Conservation (phyloP, 805 yeast genomes). For the Saturnispora gosingensis region DNA sequence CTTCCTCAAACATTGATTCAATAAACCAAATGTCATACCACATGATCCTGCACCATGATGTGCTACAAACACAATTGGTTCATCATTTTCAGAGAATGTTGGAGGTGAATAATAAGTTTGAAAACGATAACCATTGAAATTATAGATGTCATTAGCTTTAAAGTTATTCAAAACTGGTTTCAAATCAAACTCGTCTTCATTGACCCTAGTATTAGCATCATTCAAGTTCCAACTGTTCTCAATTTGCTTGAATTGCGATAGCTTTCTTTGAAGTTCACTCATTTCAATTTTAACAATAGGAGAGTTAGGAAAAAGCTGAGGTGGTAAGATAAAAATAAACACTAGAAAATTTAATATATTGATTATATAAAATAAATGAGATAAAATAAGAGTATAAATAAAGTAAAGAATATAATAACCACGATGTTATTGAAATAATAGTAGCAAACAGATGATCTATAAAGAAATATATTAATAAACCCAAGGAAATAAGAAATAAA, state of each 20-base stretch:
- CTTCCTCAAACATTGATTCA: conserved; percentile 37
- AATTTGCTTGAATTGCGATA: not conserved
- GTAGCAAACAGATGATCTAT: not conserved
- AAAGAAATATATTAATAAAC: not conserved
- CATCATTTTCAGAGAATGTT: not conserved
- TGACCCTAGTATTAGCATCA: not conserved
- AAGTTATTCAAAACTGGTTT: conserved; percentile 16
- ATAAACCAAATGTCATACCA: conserved; percentile 61
- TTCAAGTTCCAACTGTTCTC: conserved; percentile 1
- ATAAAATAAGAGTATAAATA: not conserved
- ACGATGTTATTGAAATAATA: not conserved
- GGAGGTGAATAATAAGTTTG: conserved; percentile 57
- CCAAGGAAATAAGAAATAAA: not conserved
- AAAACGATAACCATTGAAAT: conserved; percentile 26
- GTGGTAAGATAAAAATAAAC: not conserved
- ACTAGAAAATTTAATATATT: not conserved
- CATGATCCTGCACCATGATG: conserved; percentile 97
- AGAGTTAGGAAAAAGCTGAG: not conserved
- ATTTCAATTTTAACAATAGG: not conserved
- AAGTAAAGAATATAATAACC: not conserved
- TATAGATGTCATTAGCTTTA: conserved; percentile 23
- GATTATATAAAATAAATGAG: not conserved
- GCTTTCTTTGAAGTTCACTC: not conserved
- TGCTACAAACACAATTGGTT: conserved; percentile 53
- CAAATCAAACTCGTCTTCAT: not conserved